Base-by-base conservation (phyloP, 148 eudicot genomes). In the Dianthus caryophyllus region DNA sequence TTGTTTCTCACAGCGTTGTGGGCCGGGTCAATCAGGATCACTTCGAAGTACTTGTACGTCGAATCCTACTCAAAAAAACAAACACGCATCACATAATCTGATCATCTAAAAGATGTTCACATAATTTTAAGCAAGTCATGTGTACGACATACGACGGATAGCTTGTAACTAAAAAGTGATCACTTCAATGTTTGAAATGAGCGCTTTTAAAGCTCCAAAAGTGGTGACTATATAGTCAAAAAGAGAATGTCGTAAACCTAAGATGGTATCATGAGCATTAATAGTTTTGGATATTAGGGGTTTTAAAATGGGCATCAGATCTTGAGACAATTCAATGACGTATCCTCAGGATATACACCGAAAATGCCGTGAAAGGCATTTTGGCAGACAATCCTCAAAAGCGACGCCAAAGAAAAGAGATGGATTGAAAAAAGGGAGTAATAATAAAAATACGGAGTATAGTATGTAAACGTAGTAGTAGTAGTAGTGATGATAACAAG, bases 11-110 rank as follows among this genome's bases (percentile, higher is more conserved):
- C 72, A 2, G 82, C 70, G 5, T 70, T 84, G 54, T 78, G 83
- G 17, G 81, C 82, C 49, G 83, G 65, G 72, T 84, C 84, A 26
- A 81, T 79, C 30, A 83, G 76, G 62, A 80, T 80, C 17, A 80
- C 87, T 72, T 78, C 84, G 59, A 31, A 79, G 43, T 82, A 80
- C 80, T 76, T 84, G 75, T 78, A 84, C 6, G 87, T 84, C 36
- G 84, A 81, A 41, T 84, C 84, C 83, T 84, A 31, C 65, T 68
- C n/a, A 9, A 14, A 56, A 38, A 12, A 6, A 66, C 17, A 10
- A 21, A 25, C 16, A 6, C 17, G 17, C 18, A 10, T 56, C 18
- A 10, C 49, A 16, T 46, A n/a, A 31, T 6, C 41, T 43, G 18
- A 61, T 16, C 27, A 61, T 18, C 26, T 33, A 46, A 26, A 7